phyloP scores from a whole-genome alignment of 192 early-diverging fungal species.

The Gryganskiella cystojenkinii region DNA sequence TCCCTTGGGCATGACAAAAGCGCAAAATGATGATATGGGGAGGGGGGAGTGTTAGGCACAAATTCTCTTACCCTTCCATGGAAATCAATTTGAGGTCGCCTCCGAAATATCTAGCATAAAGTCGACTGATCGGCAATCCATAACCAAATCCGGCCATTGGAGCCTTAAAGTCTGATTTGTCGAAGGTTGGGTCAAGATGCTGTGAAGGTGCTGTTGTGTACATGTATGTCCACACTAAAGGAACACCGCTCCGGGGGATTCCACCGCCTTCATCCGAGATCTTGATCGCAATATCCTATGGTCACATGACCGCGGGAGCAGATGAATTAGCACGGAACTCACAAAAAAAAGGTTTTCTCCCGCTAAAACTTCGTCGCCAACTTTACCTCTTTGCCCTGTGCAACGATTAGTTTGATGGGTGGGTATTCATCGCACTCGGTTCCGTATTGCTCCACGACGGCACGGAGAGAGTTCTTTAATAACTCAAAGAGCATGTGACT shows the following conservation, averaged over 20 bases:
- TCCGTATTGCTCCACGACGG: conserved; percentile 92
- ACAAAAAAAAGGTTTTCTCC: neutral
- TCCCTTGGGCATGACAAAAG: too few species aligned
- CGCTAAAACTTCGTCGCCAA: neutral
- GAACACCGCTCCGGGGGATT: conserved; percentile 88
- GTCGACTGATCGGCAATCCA: conserved; percentile 89
- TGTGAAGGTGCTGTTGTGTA: conserved; percentile 83
- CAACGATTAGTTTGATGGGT: conserved; percentile 93
- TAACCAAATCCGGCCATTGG: conserved; percentile 94
- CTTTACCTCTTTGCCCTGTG: conserved; percentile 81
- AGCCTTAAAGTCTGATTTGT: conserved; percentile 82
- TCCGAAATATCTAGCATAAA: conserved; percentile 97
- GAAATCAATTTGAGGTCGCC: conserved; percentile 93
- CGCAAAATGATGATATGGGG: too few species aligned
- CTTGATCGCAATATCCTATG: conserved; percentile 95
- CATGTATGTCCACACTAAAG: conserved; percentile 97
- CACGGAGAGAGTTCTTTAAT: conserved; percentile 95
- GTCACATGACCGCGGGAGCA: neutral
- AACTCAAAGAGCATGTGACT: conserved; percentile 99
- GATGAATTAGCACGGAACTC: neutral
- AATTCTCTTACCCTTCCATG: conserved; percentile 90
- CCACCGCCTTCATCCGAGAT: conserved; percentile 96
- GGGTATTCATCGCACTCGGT: conserved; percentile 88
- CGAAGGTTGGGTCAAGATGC: conserved; percentile 74
- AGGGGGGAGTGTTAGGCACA: too few species aligned